Conservation (phyloP, 768 basidiomycete genomes). For the Chalciporus chontae region DNA sequence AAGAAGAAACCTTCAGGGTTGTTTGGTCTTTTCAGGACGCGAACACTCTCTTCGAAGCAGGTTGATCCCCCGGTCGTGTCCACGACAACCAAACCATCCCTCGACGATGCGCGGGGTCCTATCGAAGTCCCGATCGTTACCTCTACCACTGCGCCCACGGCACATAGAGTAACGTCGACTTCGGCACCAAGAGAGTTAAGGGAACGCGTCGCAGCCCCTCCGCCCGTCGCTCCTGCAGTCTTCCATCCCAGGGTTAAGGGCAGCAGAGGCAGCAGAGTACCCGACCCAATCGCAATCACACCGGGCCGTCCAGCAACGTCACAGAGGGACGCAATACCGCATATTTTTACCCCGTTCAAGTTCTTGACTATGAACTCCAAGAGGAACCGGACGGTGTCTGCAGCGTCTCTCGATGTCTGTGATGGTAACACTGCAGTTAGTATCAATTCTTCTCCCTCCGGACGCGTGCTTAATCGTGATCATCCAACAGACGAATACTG, state of each 20-base stretch:
- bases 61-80: slow-evolving; percentile 22
- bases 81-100: slow-evolving; percentile 15
- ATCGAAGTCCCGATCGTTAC: slow-evolving; percentile 6
- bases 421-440: slow-evolving; percentile 74
- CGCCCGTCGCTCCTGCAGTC: slow-evolving; percentile 2
- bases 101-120: slow-evolving; percentile 19
- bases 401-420: slow-evolving; percentile 72
- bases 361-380: slow-evolving; percentile 48
- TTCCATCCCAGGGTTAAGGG: slow-evolving; percentile 16
- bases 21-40: slow-evolving; percentile 30
- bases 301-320: slow-evolving; percentile 32
- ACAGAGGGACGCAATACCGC: slow-evolving; percentile 40
- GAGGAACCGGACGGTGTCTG: slow-evolving; percentile 64
- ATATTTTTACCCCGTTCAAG: slow-evolving; percentile 60
- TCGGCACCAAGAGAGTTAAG: slow-evolving; percentile 17
- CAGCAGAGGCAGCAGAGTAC: slow-evolving; percentile 16
- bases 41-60: slow-evolving; percentile 30
- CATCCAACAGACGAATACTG: slow-evolving; percentile 55
- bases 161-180: slow-evolving; percentile 14
- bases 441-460: background rate
- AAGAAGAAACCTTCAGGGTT: slow-evolving; percentile 30
- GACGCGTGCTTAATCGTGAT: slow-evolving; percentile 1
- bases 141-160: slow-evolving; percentile 1
- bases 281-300: slow-evolving; percentile 28
- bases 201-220: slow-evolving; percentile 2